These are phyloP conservation scores for Paracoccidioides lutzii DNA, from an alignment of 2,329 filamentous ascomycete genomes.

Conservation along the genomic window DNA sequence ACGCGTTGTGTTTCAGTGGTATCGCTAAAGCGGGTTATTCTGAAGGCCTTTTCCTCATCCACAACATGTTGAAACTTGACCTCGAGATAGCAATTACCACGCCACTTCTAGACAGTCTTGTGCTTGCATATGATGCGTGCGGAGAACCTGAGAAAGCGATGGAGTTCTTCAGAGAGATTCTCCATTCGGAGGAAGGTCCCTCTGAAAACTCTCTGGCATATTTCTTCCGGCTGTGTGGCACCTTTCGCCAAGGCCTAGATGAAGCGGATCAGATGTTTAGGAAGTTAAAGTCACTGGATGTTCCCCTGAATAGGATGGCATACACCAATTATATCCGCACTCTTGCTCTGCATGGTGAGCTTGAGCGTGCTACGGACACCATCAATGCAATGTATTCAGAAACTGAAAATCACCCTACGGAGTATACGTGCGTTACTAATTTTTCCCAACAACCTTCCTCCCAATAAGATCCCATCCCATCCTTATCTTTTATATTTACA, in stretches of 20 bases:
- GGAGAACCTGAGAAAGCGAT: conserved; percentile 54
- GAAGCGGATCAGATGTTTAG: conserved; percentile 41
- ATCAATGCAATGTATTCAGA: conserved; percentile 55
- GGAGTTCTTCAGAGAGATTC: conserved; percentile 73
- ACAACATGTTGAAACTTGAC: conserved; percentile 94
- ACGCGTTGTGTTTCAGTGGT: conserved; percentile 64
- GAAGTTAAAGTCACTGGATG: conserved; percentile 56
- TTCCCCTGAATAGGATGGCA: conserved; percentile 61
- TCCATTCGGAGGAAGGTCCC: conserved; percentile 72
- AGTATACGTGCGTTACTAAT: conserved; percentile 51
- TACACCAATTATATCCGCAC: conserved; percentile 68
- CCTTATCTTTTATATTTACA: background rate
- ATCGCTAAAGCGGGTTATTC: conserved; percentile 49
- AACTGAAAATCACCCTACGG: conserved; percentile 54
- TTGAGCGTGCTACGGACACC: conserved; percentile 54
- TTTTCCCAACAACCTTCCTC: background rate
- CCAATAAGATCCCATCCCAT: background rate
- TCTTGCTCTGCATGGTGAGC: conserved; percentile 57
- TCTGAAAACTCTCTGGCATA: conserved; percentile 68
- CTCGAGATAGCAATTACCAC: conserved; percentile 65
- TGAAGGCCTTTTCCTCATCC: conserved; percentile 59
- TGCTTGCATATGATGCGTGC: conserved; percentile 68
- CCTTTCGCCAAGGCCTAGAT: conserved; percentile 30
- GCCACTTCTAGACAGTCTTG: conserved; percentile 65
- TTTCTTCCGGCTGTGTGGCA: conserved; percentile 67